A percentile compares a stretch with the other conserved stretches of the same genome.
These are phyloP conservation scores for Apiotrichum sp. DNA, from an alignment of 1,284 basidiomycete genomes.

Conservation along the genomic window DNA sequence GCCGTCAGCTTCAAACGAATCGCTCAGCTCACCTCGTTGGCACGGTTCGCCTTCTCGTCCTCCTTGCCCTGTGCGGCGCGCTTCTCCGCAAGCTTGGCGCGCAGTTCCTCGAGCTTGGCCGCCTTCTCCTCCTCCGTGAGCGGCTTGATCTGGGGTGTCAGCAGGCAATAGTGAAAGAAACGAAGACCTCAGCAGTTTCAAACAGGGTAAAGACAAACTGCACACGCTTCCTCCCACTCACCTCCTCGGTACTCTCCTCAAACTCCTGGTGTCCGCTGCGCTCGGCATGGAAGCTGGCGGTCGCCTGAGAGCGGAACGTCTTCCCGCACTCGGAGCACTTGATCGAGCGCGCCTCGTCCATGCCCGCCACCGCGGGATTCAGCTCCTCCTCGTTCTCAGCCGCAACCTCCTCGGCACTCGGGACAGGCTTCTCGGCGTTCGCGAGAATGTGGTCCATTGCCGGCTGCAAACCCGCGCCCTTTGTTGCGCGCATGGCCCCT, in stretches of 20 bases:
- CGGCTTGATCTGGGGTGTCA: conserved; percentile 51
- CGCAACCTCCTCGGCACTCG: conserved; percentile 56
- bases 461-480: conserved; percentile 68
- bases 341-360: conserved; percentile 29
- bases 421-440: conserved; percentile 66
- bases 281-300: conserved; percentile 91
- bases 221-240: conserved; percentile 35
- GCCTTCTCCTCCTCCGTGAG: conserved; percentile 92
- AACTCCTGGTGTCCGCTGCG: conserved; percentile 92
- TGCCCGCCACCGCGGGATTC: conserved; percentile 21
- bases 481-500: conserved; percentile 82
- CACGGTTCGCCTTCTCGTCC: conserved; percentile 64
- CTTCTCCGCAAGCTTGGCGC: conserved; percentile 68
- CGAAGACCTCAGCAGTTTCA: too few relatives aligned
- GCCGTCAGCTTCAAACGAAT: conserved; percentile 2
- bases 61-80: conserved; percentile 58
- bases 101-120: conserved; percentile 69
- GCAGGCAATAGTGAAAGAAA: not conserved
- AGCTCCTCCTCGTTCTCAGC: conserved; percentile 62
- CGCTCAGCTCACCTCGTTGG: conserved; percentile 56
- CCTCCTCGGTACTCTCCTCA: conserved; percentile 92
- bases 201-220: too few relatives aligned
- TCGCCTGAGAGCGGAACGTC: conserved; percentile 75
- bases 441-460: conserved; percentile 82
- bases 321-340: conserved; percentile 63